These are phyloP conservation scores for Quercus variabilis DNA, from an alignment of 306 rosid genomes.

Conservation along the genomic window DNA sequence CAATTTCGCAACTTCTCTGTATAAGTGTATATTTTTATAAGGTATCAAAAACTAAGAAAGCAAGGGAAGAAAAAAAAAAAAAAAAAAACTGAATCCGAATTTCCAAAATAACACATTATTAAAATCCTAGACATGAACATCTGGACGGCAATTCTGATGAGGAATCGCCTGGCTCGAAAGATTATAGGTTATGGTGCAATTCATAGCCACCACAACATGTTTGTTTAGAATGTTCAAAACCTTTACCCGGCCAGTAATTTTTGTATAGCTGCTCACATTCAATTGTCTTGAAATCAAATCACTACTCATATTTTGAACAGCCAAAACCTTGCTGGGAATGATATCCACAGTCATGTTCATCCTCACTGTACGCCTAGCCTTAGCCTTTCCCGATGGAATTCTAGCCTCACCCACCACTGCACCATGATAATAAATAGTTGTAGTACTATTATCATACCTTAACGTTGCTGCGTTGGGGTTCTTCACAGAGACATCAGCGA, in stretches of 20 bases:
- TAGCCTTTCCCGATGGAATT: conserved; percentile 32
- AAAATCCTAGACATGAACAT: conserved; percentile 9
- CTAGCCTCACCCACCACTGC: conserved; percentile 27
- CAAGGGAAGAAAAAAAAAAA: neutral
- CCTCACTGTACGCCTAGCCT: conserved; percentile 27
- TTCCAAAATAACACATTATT: no score
- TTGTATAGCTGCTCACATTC: conserved; percentile 27
- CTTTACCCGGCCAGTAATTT: conserved; percentile 33
- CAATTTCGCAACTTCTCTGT: neutral
- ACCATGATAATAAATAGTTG: conserved; percentile 12
- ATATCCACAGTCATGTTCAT: conserved; percentile 37
- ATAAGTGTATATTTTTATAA: neutral
- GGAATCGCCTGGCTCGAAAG: neutral
- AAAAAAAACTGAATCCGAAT: neutral
- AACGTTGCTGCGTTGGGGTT: conserved; percentile 49
- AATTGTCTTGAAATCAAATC: neutral
- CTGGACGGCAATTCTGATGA: conserved; percentile 5
- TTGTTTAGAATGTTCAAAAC: conserved; percentile 24
- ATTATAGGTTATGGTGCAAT: conserved; percentile 31
- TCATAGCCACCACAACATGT: conserved; percentile 22
- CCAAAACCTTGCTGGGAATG: neutral
- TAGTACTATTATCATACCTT: conserved; percentile 22
- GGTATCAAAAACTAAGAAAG: neutral
- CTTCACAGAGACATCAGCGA: conserved; percentile 31
- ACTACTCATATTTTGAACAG: neutral